These are phyloP conservation scores for Quercus berberidifolia DNA, from an alignment of 306 rosid genomes.

Conservation along the genomic window DNA sequence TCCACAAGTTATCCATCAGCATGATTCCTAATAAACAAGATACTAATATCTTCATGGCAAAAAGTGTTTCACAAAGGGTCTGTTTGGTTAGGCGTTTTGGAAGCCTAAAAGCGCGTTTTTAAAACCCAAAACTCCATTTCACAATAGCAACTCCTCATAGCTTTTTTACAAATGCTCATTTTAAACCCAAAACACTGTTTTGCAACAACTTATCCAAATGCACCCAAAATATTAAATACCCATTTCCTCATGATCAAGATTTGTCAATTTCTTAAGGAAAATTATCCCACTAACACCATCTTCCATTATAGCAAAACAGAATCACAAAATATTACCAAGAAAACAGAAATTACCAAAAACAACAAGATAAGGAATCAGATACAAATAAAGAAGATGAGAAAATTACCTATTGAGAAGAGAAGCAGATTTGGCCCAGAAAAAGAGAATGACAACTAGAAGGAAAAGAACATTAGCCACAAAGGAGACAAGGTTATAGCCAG, in stretches of 20 bases:
- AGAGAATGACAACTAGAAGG: conserved; percentile 82
- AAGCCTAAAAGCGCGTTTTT: no score
- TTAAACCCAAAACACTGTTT: no score
- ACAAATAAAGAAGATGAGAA: background rate
- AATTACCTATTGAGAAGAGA: conserved; percentile 86
- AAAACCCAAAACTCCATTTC: no score
- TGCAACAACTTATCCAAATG: no score
- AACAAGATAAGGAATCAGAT: background rate
- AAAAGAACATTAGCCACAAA: conserved; percentile 83
- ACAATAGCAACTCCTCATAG: no score
- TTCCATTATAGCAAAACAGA: background rate
- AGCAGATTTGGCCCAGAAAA: conserved; percentile 96
- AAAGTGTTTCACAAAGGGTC: background rate
- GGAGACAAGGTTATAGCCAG: conserved; percentile 77
- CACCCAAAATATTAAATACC: background rate
- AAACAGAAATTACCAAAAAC: background rate
- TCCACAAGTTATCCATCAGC: background rate
- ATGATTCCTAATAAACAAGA: background rate
- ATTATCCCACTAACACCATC: background rate
- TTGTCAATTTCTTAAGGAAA: background rate
- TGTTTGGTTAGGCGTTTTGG: no score
- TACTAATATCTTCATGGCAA: background rate
- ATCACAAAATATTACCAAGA: background rate
- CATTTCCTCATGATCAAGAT: background rate
- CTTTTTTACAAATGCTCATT: no score